Evolutionary conservation across 306 rosid species (phyloP).

Genomic region (Castanopsis chinensis): DNA sequence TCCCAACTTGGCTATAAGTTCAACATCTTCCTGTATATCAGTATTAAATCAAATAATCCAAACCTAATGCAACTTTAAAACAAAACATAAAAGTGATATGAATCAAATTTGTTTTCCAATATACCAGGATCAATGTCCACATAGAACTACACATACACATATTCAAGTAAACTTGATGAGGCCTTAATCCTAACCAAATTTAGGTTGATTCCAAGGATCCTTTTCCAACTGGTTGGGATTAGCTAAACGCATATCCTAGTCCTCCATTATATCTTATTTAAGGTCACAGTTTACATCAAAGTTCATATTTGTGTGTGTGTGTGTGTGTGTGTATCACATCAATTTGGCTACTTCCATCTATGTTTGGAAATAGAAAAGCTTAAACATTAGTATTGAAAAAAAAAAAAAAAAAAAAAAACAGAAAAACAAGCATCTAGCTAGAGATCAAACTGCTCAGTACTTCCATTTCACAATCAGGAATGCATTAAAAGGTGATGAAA

Average conservation of each 20-base stretch:
- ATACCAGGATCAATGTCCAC: neutral
- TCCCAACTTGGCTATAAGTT: slow-evolving; percentile 85
- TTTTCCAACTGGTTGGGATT: neutral
- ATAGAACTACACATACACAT: neutral
- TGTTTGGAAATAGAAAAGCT: neutral
- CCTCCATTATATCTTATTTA: too few relatives aligned
- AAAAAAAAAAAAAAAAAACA: neutral
- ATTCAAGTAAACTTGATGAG: neutral
- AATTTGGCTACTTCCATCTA: neutral
- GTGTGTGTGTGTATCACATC: neutral
- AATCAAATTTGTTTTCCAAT: neutral
- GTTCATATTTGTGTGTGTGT: too few relatives aligned
- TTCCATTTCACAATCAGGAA: neutral
- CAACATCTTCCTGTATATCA: slow-evolving; percentile 78
- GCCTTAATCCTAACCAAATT: neutral
- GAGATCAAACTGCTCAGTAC: neutral
- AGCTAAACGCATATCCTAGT: too few relatives aligned
- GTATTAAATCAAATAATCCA: slow-evolving; percentile 19
- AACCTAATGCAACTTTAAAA: neutral
- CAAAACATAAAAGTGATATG: neutral
- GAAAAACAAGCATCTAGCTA: neutral
- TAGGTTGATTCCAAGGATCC: neutral
- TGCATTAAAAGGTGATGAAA: neutral
- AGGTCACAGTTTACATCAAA: too few relatives aligned
- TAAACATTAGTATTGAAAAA: neutral